Base-by-base conservation (phyloP, 208 protist species). In the Angomonas deanei region DNA sequence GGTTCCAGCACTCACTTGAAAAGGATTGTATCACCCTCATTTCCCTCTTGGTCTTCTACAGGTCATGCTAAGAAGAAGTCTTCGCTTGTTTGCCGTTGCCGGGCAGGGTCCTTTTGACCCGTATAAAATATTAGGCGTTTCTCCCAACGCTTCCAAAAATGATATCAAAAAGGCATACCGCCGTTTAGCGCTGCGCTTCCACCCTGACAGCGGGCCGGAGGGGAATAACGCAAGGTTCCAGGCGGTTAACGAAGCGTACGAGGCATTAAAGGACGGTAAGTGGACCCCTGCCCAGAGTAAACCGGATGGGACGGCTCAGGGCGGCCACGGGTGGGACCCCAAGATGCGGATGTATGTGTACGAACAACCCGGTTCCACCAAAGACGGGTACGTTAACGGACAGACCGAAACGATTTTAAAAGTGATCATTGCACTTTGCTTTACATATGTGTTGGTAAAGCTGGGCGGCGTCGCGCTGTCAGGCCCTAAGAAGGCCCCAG, bases 161-260 rank as follows among this genome's bases (percentile, higher is more conserved):
- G 86, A 93, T 28, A 78, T 90, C 36, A 90, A 88, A 49, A 57
- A 66, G 57, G 86, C 86, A 3, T 93, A 93, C 53, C 76, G 74
- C 49, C 66, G 76, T 19, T 68, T 93, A 2, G 86, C 82, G 1
- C 78, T 93, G 3, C 77, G 80, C 10, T 93, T 78, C 56, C 86
- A 93, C 59, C 86, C 86, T 0, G 86, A 93, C 56, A 77, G 80
- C 24, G 82, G 81, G 6, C 72, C 82, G 17, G 86, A 93, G 71
- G 86, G 86, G 6, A 84, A 77, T 56, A 68, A 64, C 3, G 80
- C 70, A 36, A 78, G 86, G 6, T 93, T 93, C 59, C 57, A 76
- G 10, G 86, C 86, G 13, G 82, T 93, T n/a, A 71, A 93, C 55
- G 86, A 93, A 68, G 86, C 86, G 19, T 90, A 93, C 54, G 76